phyloP scores from a whole-genome alignment of 176 grass and related monocot genomes.

The maize (Zea mays) region Zm-B73-REFERENCE-NAM-5.0 NC_050097.1:112277501-112278000 shows the following conservation, averaged over 20 bases:
- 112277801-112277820: constrained; percentile 47
- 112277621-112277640: constrained; percentile 51
- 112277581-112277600: constrained; percentile 39
- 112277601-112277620: constrained; percentile 46
- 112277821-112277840: constrained; percentile 27
- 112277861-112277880: constrained; percentile 63
- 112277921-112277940: constrained; percentile 45
- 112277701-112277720: constrained; percentile 12
- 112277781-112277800: constrained; percentile 56
- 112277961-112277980: constrained; percentile 42
- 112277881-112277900: constrained; percentile 53
- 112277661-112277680: constrained; percentile 36
- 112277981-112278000: neutral
- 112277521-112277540: constrained; percentile 51
- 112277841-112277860: constrained; percentile 68
- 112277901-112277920: constrained; percentile 50
- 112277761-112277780: constrained; percentile 56
- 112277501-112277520: constrained; percentile 45
- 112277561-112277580: constrained; percentile 40
- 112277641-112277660: constrained; percentile 48
- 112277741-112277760: constrained; percentile 52
- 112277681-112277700: constrained; percentile 39
- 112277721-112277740: constrained; percentile 37
- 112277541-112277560: constrained; percentile 57
- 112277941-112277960: constrained; percentile 31